These are phyloP conservation scores for Arachnopeziza araneosa DNA, from an alignment of 2,329 filamentous ascomycete species.

Conservation along the genomic window DNA sequence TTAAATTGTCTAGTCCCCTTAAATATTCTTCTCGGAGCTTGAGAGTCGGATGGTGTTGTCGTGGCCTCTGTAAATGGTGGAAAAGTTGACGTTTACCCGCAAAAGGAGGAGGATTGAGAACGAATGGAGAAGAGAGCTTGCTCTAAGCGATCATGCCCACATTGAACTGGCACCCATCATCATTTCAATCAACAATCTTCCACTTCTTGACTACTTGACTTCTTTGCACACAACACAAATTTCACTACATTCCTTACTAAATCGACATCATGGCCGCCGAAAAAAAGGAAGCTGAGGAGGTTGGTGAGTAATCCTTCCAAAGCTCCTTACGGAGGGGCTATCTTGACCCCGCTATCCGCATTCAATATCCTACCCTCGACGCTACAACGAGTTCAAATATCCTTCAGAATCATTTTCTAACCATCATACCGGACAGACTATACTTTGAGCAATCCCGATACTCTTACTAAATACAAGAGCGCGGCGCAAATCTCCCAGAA, in stretches of 20 bases:
- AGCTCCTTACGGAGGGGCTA: constrained; percentile 17
- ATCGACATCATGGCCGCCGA: constrained; percentile 33
- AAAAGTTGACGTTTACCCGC: no score
- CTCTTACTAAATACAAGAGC: constrained; percentile 98
- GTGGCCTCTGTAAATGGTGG: no score
- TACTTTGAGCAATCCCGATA: constrained; percentile 85
- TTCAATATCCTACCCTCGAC: neutral
- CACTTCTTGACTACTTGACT: neutral
- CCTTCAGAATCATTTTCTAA: neutral
- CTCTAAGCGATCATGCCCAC: no score
- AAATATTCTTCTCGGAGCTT: no score
- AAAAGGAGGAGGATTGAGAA: no score
- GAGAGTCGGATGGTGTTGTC: no score
- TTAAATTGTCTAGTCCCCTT: no score
- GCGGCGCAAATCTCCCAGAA: constrained; percentile 93
- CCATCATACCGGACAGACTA: constrained; percentile 54
- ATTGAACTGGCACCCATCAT: no score
- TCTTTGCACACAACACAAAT: neutral
- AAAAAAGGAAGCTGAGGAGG: constrained; percentile 37
- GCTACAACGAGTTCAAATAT: neutral
- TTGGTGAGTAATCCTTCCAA: constrained; percentile 34
- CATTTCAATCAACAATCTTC: neutral
- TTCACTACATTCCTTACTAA: neutral
- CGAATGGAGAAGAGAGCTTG: no score
- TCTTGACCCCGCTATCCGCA: constrained; percentile 28